These are phyloP conservation scores for Aquilaria sinensis DNA, from an alignment of 345 rosid genomes.

Conservation along the genomic window DNA sequence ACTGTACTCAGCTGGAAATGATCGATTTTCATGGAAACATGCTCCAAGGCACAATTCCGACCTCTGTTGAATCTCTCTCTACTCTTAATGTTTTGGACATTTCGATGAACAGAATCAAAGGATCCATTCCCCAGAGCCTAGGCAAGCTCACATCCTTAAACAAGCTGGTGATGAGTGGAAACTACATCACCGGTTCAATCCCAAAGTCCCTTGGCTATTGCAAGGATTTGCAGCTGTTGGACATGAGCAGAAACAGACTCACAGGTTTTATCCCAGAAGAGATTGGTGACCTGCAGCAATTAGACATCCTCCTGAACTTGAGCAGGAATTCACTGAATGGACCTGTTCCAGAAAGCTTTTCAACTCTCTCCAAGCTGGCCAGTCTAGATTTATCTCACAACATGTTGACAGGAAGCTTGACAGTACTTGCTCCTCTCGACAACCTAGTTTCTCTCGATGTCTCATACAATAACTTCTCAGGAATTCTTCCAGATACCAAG, in stretches of 20 bases:
- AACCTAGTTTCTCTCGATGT: constrained; percentile 60
- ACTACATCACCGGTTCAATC: constrained; percentile 43
- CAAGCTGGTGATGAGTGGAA: constrained; percentile 45
- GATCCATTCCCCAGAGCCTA: constrained; percentile 39
- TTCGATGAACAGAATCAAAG: constrained; percentile 39
- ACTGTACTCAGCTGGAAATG: constrained; percentile 57
- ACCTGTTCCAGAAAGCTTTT: constrained; percentile 47
- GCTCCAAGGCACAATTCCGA: constrained; percentile 44
- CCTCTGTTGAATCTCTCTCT: constrained; percentile 37
- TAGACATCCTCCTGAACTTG: constrained; percentile 60
- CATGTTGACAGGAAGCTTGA: constrained; percentile 38
- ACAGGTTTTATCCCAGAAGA: constrained; percentile 47
- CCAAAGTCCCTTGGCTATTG: constrained; percentile 54
- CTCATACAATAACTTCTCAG: constrained; percentile 57
- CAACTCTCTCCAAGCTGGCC: constrained; percentile 54
- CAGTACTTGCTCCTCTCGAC: constrained; percentile 35
- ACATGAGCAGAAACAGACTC: constrained; percentile 49
- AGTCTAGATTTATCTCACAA: constrained; percentile 60
- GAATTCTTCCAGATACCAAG: constrained; percentile 52
- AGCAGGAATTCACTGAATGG: constrained; percentile 57
- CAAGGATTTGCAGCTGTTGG: constrained; percentile 53
- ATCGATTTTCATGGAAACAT: constrained; percentile 44
- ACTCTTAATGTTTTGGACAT: constrained; percentile 52
- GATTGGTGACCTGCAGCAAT: constrained; percentile 45
- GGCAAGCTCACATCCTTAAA: constrained; percentile 54